A percentile compares a stretch with the other conserved stretches of the same genome.
Evolutionary conservation across 768 basidiomycete species (phyloP).

Genomic region (Pulveroboletus sp.): DNA sequence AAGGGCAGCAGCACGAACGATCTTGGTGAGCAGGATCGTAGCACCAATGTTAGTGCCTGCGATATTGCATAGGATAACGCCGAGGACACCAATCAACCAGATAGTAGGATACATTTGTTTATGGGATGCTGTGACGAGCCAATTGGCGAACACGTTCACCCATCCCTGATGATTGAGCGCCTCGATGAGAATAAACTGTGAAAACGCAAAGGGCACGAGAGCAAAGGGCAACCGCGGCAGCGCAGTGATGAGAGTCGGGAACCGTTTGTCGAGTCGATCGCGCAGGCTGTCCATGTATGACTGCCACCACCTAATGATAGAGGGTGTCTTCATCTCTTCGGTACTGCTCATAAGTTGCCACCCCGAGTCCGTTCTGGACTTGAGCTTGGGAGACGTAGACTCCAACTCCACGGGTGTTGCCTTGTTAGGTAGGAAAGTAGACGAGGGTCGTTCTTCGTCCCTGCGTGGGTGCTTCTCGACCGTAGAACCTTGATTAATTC

Average conservation of each 20-base stretch:
- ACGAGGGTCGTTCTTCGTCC: too few species aligned
- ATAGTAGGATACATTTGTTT: conserved; percentile 46
- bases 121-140: conserved; percentile 48
- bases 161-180: conserved; percentile 78
- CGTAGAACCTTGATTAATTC: too few species aligned
- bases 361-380: background rate
- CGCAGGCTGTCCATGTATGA: background rate
- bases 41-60: conserved; percentile 90
- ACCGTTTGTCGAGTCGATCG: conserved; percentile 32
- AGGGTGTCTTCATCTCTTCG: background rate
- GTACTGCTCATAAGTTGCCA: background rate
- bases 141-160: conserved; percentile 76
- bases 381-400: background rate
- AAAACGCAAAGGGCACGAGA: conserved; percentile 87
- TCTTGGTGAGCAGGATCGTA: conserved; percentile 82
- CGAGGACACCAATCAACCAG: conserved; percentile 66
- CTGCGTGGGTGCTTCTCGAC: too few species aligned
- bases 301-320: background rate
- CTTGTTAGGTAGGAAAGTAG: conserved; percentile 5
- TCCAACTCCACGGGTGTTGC: background rate
- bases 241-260: conserved; percentile 69
- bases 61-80: conserved; percentile 74
- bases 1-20: conserved; percentile 49
- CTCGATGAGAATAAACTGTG: conserved; percentile 92
- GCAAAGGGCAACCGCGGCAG: conserved; percentile 70